Percentiles rank a stretch among this genome's conserved stretches.
Evolutionary conservation across 2,329 filamentous ascomycete species (phyloP).

Genomic region (Dothideomycetidae sp.): DNA sequence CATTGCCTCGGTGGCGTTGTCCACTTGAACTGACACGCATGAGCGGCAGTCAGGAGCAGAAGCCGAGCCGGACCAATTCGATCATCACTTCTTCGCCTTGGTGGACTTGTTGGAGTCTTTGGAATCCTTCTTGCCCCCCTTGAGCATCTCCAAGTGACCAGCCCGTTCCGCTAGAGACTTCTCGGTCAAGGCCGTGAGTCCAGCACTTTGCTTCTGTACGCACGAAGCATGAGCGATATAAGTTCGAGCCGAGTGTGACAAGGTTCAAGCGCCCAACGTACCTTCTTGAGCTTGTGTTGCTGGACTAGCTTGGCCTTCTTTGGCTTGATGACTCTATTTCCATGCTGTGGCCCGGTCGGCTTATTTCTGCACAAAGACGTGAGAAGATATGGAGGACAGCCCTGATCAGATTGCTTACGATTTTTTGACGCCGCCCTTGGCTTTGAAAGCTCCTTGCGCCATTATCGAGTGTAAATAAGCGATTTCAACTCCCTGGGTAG

Average conservation of each 20-base stretch:
- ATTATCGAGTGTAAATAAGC: too few relatives aligned
- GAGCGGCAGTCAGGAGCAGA: too few relatives aligned
- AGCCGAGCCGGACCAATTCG: too few relatives aligned
- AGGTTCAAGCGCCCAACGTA: constrained; percentile 15
- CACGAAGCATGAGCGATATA: constrained; percentile 1
- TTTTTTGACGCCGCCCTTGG: constrained; percentile 10
- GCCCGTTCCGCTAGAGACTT: constrained; percentile 50
- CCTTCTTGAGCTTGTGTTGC: constrained; percentile 49
- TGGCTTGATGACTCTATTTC: constrained; percentile 49
- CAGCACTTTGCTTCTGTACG: constrained; percentile 44
- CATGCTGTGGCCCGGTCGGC: constrained; percentile 23
- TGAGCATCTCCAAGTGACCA: constrained; percentile 55
- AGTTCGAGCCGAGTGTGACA: neutral
- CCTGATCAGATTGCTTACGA: constrained; percentile 5
- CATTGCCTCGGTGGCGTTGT: too few relatives aligned
- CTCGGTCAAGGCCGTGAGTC: constrained; percentile 52
- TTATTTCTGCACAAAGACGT: constrained; percentile 6
- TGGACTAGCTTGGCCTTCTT: constrained; percentile 48
- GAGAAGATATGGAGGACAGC: neutral
- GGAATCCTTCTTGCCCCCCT: constrained; percentile 49
- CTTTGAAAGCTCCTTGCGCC: constrained; percentile 12
- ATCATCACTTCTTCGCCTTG: constrained; percentile 7
- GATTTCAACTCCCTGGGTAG: too few relatives aligned
- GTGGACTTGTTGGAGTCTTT: constrained; percentile 13
- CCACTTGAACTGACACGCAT: too few relatives aligned